Percentiles rank a stretch among this genome's conserved stretches.
phyloP scores from a whole-genome alignment of 2,329 filamentous ascomycete genomes.

The Aureobasidium sp. region DNA sequence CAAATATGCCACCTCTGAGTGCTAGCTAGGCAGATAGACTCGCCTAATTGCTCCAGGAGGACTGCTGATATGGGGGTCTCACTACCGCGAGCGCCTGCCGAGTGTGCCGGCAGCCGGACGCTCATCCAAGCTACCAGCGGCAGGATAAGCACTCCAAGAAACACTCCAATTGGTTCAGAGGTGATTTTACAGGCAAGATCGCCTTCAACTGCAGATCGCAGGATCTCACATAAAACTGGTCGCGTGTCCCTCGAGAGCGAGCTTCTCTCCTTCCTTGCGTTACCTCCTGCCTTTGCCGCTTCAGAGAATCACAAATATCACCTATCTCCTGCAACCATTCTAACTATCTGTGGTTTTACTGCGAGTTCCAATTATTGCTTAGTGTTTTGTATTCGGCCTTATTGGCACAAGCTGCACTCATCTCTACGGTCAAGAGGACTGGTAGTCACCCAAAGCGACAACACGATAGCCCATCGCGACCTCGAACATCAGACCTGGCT shows the following conservation, averaged over 20 bases:
- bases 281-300: background rate
- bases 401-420: background rate
- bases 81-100: background rate
- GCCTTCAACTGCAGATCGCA: constrained; percentile 1
- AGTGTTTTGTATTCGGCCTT: background rate
- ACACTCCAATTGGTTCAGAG: background rate
- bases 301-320: background rate
- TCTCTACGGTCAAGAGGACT: background rate
- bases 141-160: constrained; percentile 5
- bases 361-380: background rate
- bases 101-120: background rate
- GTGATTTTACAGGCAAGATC: background rate
- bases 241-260: background rate
- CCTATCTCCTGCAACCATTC: background rate
- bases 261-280: background rate
- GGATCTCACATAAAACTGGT: constrained; percentile 5
- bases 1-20: background rate
- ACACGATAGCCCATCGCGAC: background rate
- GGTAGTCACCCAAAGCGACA: background rate
- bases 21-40: background rate
- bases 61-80: background rate
- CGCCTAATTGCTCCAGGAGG: background rate
- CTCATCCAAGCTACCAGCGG: background rate
- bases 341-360: background rate
- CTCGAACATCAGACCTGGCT: background rate